These are phyloP conservation scores for Maudiozyma barnettii DNA, from an alignment of 805 yeast genomes.

Conservation along the genomic window DNA sequence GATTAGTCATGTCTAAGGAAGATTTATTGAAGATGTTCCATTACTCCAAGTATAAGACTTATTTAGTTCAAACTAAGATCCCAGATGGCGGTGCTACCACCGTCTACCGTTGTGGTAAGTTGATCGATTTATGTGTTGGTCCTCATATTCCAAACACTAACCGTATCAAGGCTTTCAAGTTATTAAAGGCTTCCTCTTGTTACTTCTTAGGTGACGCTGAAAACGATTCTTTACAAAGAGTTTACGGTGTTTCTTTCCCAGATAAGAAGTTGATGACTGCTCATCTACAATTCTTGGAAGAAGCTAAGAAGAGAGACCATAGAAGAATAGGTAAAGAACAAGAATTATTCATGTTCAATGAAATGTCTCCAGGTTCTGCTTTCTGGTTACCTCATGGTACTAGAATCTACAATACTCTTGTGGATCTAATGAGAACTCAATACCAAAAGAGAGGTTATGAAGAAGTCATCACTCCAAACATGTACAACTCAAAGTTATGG, in stretches of 20 bases:
- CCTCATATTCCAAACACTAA: slow-evolving; percentile 98
- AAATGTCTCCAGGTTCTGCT: slow-evolving; percentile 94
- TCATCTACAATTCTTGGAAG: slow-evolving; percentile 87
- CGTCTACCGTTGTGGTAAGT: slow-evolving; percentile 94
- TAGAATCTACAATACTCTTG: slow-evolving; percentile 84
- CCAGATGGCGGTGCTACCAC: slow-evolving; percentile 96
- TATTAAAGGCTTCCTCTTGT: slow-evolving; percentile 90
- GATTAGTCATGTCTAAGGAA: slow-evolving; percentile 87
- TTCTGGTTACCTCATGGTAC: slow-evolving; percentile 99
- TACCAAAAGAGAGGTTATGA: slow-evolving; percentile 92
- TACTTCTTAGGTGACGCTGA: slow-evolving; percentile 89
- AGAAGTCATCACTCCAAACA: slow-evolving; percentile 97
- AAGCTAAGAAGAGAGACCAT: slow-evolving; percentile 93
- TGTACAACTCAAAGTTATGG: slow-evolving; percentile 97
- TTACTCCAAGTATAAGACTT: slow-evolving; percentile 92
- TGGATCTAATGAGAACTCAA: slow-evolving; percentile 70
- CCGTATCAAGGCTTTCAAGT: slow-evolving; percentile 85
- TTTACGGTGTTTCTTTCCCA: slow-evolving; percentile 97
- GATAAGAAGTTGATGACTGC: slow-evolving; percentile 94
- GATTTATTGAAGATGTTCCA: slow-evolving; percentile 84
- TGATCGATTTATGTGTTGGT: slow-evolving; percentile 94
- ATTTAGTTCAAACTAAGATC: slow-evolving; percentile 74
- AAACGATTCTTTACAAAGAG: slow-evolving; percentile 93
- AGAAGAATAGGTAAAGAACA: slow-evolving; percentile 95
- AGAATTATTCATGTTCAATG: slow-evolving; percentile 90